phyloP scores from a whole-genome alignment of 169 alveolate species.

The Eimeria praecox region DNA sequence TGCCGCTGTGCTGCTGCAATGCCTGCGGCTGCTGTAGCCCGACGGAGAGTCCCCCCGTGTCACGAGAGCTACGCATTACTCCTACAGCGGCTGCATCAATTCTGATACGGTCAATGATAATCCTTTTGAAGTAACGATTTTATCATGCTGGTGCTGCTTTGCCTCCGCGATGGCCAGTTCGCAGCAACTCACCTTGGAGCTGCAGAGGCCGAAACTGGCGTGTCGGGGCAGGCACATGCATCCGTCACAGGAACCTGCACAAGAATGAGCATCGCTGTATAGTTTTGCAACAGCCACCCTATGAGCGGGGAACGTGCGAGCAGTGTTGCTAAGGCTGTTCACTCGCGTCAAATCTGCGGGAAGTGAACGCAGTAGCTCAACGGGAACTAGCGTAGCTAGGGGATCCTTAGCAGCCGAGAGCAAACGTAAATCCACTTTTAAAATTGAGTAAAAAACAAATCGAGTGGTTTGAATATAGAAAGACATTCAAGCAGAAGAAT shows the following conservation, averaged over 20 bases:
- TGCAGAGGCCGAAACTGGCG: background rate
- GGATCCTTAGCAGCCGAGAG: conserved; percentile 9
- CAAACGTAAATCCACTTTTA: background rate
- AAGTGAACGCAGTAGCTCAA: background rate
- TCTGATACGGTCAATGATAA: background rate
- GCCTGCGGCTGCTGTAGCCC: background rate
- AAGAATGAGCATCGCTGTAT: background rate
- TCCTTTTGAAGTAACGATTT: background rate
- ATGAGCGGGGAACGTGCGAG: background rate
- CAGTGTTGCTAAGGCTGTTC: background rate
- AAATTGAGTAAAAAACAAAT: background rate
- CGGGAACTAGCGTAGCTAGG: background rate
- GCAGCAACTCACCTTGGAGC: conserved; percentile 35
- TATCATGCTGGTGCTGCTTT: background rate
- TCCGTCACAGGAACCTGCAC: background rate
- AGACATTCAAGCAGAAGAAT: conserved; percentile 14
- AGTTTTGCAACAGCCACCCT: background rate
- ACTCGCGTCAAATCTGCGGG: background rate
- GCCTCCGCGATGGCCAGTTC: background rate
- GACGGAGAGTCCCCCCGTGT: background rate
- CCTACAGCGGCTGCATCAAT: background rate
- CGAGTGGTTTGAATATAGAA: background rate
- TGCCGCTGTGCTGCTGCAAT: conserved; percentile 1
- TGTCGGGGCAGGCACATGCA: background rate
- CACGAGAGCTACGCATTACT: background rate